Evolutionary conservation across 1,284 basidiomycete genomes (phyloP), one percentile per base, ranked within the genome.

Genomic region (Inonotus obliquus): DNA sequence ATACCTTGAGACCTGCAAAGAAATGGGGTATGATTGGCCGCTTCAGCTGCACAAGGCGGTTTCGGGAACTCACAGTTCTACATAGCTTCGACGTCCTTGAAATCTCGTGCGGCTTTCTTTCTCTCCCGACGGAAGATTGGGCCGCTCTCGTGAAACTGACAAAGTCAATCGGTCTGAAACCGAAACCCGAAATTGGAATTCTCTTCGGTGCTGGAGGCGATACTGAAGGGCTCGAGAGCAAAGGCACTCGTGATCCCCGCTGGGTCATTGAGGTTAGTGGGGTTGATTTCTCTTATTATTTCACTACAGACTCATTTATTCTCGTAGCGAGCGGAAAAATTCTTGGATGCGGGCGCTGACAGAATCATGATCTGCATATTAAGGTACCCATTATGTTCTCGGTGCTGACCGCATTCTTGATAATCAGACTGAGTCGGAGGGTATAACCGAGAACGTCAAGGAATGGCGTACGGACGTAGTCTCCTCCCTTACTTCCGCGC

Each of bases 371-470:
- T 67, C 70, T 60, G 72, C 69, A 59, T n/a, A 27, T 27, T 35
- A 4, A 14, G 23, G 35, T 23, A 17, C 47, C 2, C 44, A 14
- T 9, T 23, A 23, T 45, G 7, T 48, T n/a, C 17, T 2, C 48
- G 32, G 32, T 32, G 7, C 54, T 27, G 17, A 25, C 44, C 32
- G 56, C 2, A 60, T 44, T 21, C 10, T 6, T 49, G 23, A 47
- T 38, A 21, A 32, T 48, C 55, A 45, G 77, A 80, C 80, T 51
- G 78, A 80, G 65, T 77, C 75, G 63, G 77, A 79, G 59, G 77
- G 78, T 13, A 79, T 80, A 61, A 80, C 77, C 0, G 79, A 80
- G 68, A 80, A 80, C 67, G 78, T 80, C 27, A 69, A 71, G 47
- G 67, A 63, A 23, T 77, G 74, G 75, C 72, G 76, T 9, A 79